A percentile compares a stretch with the other conserved stretches of the same genome.
Conservation (phyloP, 2,329 filamentous ascomycete species). For the Periconia sp. region DNA sequence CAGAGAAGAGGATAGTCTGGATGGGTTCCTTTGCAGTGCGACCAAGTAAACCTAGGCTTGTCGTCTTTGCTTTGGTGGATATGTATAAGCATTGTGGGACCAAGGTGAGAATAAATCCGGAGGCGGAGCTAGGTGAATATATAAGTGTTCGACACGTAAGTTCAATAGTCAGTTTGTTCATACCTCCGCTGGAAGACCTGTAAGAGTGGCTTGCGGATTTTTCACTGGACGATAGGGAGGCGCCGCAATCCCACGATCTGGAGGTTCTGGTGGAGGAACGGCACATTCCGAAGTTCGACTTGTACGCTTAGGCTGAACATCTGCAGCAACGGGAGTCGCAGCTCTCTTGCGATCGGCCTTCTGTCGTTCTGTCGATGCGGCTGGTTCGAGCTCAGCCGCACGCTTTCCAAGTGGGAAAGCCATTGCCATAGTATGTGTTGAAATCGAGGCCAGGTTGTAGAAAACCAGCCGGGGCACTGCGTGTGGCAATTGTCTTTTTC, state of each 20-base stretch:
- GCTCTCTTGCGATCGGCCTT: too few relatives aligned
- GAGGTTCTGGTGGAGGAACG: neutral
- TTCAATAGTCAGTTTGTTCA: too few relatives aligned
- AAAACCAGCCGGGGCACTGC: too few relatives aligned
- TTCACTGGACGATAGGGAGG: neutral
- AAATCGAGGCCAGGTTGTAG: too few relatives aligned
- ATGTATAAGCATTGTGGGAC: slow-evolving; percentile 18
- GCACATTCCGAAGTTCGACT: neutral
- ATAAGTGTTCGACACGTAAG: too few relatives aligned
- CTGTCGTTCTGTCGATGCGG: too few relatives aligned
- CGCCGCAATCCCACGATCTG: neutral
- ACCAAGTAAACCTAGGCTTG: slow-evolving; percentile 16
- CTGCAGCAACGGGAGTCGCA: too few relatives aligned
- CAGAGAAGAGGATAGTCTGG: slow-evolving; percentile 19
- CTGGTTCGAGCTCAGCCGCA: too few relatives aligned
- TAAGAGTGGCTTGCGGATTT: slow-evolving; percentile 17
- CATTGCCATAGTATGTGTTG: too few relatives aligned
- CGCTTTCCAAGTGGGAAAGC: too few relatives aligned
- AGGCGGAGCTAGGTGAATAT: slow-evolving; percentile 13
- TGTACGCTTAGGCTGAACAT: too few relatives aligned
- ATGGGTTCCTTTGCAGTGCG: slow-evolving; percentile 16
- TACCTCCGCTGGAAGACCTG: slow-evolving; percentile 17
- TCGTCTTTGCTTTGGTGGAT: slow-evolving; percentile 3
- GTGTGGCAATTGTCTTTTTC: too few relatives aligned
- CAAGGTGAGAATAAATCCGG: slow-evolving; percentile 20